Conservation (phyloP, 179 eudicot species). For the Vitellaria paradoxa region DNA sequence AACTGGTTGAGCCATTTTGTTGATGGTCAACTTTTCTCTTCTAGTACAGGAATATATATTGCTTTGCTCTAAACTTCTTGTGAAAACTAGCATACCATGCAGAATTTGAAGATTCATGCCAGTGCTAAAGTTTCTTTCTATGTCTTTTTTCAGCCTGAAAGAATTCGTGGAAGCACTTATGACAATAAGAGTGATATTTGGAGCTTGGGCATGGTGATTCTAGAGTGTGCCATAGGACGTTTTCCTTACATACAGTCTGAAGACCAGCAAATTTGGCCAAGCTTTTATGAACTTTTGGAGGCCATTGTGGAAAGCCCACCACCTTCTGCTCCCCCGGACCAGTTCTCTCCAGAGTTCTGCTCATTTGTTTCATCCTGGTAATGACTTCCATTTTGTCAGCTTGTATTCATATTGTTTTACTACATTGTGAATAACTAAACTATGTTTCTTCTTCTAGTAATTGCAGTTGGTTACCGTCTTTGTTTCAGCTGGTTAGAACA, state of each 20-base stretch:
- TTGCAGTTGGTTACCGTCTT: slow-evolving; percentile 3
- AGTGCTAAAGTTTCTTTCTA: neutral
- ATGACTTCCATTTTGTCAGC: slow-evolving; percentile 7
- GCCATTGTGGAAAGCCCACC: slow-evolving; percentile 83
- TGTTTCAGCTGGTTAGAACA: neutral
- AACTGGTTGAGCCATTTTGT: neutral
- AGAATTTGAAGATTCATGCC: neutral
- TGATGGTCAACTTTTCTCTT: neutral
- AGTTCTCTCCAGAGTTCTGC: slow-evolving; percentile 97
- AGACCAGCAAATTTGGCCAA: slow-evolving; percentile 71
- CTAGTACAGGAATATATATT: neutral
- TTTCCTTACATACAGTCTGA: slow-evolving; percentile 87
- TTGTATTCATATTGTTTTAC: slow-evolving; percentile 10
- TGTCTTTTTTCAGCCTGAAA: slow-evolving; percentile 67
- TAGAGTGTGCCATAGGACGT: slow-evolving; percentile 98
- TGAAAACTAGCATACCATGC: neutral
- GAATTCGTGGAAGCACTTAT: slow-evolving; percentile 88
- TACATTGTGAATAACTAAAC: no score
- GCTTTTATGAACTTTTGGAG: slow-evolving; percentile 88
- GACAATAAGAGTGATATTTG: slow-evolving; percentile 94
- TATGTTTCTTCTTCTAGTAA: slow-evolving; percentile 12
- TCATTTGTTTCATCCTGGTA: slow-evolving; percentile 92
- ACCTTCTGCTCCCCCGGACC: slow-evolving; percentile 93
- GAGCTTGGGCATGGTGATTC: slow-evolving; percentile 93
- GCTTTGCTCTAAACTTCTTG: neutral